A percentile compares a stretch with the other conserved stretches of the same genome.
Conservation (phyloP, 2,329 filamentous ascomycete species). For the Epichloe hybrida region DNA sequence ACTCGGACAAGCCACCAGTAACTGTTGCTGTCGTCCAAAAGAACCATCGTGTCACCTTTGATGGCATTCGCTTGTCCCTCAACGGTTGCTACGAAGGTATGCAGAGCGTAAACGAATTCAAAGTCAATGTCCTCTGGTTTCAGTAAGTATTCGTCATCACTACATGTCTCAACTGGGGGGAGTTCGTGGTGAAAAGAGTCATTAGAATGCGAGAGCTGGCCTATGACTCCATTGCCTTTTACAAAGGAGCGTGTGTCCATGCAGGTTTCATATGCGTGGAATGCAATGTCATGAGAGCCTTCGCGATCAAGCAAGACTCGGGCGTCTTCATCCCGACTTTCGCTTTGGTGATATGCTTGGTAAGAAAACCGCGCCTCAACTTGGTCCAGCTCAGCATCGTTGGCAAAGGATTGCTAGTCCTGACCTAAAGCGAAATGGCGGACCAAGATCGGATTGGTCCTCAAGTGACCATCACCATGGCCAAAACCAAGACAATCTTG, state of each 20-base stretch:
- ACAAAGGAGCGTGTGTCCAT: background rate
- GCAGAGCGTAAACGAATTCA: conserved; percentile 95
- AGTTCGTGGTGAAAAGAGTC: conserved; percentile 35
- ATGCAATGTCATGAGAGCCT: background rate
- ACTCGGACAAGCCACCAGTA: conserved; percentile 99
- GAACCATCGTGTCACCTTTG: conserved; percentile 96
- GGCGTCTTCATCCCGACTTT: background rate
- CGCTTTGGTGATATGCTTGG: background rate
- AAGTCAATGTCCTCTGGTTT: conserved; percentile 97
- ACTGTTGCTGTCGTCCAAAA: conserved; percentile 96
- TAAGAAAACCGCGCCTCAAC: background rate
- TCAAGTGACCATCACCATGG: background rate
- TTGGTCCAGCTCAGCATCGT: background rate
- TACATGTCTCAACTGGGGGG: conserved; percentile 53
- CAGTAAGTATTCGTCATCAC: conserved; percentile 76
- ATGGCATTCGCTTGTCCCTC: conserved; percentile 97
- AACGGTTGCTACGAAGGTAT: conserved; percentile 94
- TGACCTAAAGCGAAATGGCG: background rate
- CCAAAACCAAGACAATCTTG: background rate
- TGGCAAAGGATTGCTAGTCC: conserved; percentile 3
- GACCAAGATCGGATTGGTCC: background rate
- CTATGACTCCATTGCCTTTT: background rate
- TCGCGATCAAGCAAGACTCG: background rate
- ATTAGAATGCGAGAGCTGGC: background rate
- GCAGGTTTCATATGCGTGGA: background rate